A percentile compares a stretch with the other conserved stretches of the same genome.
These are phyloP conservation scores for Simmondsia chinensis DNA, from an alignment of 148 eudicot species.

Conservation along the genomic window DNA sequence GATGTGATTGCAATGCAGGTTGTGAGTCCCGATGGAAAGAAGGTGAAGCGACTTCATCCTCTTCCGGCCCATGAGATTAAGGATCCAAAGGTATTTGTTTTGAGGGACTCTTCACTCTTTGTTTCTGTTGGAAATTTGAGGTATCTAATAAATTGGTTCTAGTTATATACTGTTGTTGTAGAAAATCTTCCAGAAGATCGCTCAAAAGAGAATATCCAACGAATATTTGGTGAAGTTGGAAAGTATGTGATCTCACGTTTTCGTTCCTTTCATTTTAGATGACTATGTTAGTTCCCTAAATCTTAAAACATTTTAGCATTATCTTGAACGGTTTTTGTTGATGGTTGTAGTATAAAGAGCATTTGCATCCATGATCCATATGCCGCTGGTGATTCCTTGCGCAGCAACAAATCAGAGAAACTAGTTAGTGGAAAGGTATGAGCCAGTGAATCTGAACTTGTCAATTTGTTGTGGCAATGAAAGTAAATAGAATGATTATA, in stretches of 20 bases:
- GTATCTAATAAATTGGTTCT: constrained; percentile 27
- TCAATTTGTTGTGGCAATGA: too few relatives aligned
- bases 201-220: constrained; percentile 59
- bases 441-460: too few relatives aligned
- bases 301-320: too few relatives aligned
- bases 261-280: neutral
- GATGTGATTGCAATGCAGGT: constrained; percentile 54
- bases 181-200: constrained; percentile 86
- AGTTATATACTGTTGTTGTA: constrained; percentile 72
- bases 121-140: constrained; percentile 6
- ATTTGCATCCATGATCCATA: constrained; percentile 61
- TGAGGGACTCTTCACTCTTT: neutral
- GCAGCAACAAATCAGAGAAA: constrained; percentile 51
- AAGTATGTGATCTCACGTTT: constrained; percentile 30
- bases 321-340: constrained; percentile 4
- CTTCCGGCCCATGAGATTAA: constrained; percentile 35
- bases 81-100: constrained; percentile 51
- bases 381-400: constrained; percentile 32
- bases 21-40: constrained; percentile 64
- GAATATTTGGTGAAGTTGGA: constrained; percentile 57
- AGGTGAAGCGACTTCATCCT: constrained; percentile 74
- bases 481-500: too few relatives aligned
- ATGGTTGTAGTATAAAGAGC: constrained; percentile 42
- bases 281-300: too few relatives aligned
- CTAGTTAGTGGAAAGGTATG: constrained; percentile 62